Conservation (phyloP, 1,284 basidiomycete species). For the Boletus semigastroideus region DNA sequence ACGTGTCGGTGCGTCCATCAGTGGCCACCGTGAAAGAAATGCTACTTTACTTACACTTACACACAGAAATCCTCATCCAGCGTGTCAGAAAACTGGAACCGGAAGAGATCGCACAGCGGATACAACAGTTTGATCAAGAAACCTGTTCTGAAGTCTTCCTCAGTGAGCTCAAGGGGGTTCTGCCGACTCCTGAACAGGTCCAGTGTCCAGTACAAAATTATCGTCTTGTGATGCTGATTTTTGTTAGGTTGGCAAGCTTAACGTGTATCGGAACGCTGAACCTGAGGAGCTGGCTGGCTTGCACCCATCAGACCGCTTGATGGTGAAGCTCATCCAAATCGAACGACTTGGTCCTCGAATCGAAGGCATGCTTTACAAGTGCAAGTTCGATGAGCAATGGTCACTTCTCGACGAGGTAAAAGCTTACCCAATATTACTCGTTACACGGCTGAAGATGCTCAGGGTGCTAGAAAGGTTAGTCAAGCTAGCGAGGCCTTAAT, state of each 20-base stretch:
- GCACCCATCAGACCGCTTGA: slow-evolving; percentile 93
- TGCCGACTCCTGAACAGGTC: slow-evolving; percentile 89
- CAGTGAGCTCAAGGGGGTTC: slow-evolving; percentile 79
- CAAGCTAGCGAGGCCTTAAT: slow-evolving; percentile 78
- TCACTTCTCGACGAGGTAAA: slow-evolving; percentile 68
- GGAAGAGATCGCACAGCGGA: slow-evolving; percentile 80
- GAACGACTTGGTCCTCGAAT: slow-evolving; percentile 90
- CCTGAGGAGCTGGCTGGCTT: slow-evolving; percentile 86
- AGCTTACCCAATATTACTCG: slow-evolving; percentile 11
- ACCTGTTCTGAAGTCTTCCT: slow-evolving; percentile 88
- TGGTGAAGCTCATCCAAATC: slow-evolving; percentile 97
- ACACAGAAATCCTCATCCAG: slow-evolving; percentile 84
- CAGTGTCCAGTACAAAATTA: slow-evolving; percentile 12
- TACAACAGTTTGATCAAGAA: slow-evolving; percentile 82
- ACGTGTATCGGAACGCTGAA: slow-evolving; percentile 85
- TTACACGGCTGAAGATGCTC: slow-evolving; percentile 9
- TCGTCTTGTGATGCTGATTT: slow-evolving; percentile 14
- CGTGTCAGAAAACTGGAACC: slow-evolving; percentile 80
- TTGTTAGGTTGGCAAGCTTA: slow-evolving; percentile 81
- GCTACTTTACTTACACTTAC: background rate
- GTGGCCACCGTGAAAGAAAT: background rate
- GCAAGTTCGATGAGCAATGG: slow-evolving; percentile 83
- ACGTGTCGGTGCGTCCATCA: slow-evolving; percentile 69
- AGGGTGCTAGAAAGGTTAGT: slow-evolving; percentile 80
- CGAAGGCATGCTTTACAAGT: slow-evolving; percentile 92